Evolutionary conservation across 1,284 basidiomycete species (phyloP), one percentile per base, ranked within the genome.

Genomic region (Leccinum solheimii): DNA sequence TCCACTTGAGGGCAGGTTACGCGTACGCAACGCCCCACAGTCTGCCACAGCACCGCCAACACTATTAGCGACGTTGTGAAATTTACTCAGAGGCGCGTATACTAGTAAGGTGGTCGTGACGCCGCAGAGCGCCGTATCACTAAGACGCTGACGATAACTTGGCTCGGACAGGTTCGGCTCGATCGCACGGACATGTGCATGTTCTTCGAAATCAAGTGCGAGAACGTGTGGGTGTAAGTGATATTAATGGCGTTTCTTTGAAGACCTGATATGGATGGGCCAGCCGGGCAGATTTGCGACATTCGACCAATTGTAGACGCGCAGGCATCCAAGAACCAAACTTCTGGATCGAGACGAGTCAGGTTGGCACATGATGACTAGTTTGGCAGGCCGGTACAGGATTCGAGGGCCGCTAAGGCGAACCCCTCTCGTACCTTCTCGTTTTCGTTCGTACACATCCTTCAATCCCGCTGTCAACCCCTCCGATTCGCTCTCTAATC

Each of bases 361-460:
- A 81, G 68, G 11, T 59, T 69, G 71, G 67, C 71, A 73, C 65
- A 73, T 72, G 63, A 64, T 66, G 66, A 69, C 77, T 61, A 63
- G 69, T 74, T 78, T 79, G 77, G 75, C 66, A 68, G 64, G 68
- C 64, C 23, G 55, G 61, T 67, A 71, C 67, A 76, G 70, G 64
- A 68, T 76, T 71, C 70, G 71, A 69, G 67, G 64, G 62, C 74
- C 69, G 68, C 69, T 62, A 63, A 59, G 70, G 64, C 76, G 72
- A 71, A 62, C 75, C 72, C 75, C 76, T 78, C 76, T 80, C 77
- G 75, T 79, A 70, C 71, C 69, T 62, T 57, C 70, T 67, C 73
- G 70, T 68, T 68, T 69, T 63, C 63, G 57, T 65, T 52, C 61
- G 23, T 66, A 61, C 62, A 69, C 34, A 50, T 60, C 38, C 32